Evolutionary conservation across 2,329 filamentous ascomycete genomes (phyloP), one percentile per base, ranked within the genome.

Genomic region (Xylaria polymorpha): DNA sequence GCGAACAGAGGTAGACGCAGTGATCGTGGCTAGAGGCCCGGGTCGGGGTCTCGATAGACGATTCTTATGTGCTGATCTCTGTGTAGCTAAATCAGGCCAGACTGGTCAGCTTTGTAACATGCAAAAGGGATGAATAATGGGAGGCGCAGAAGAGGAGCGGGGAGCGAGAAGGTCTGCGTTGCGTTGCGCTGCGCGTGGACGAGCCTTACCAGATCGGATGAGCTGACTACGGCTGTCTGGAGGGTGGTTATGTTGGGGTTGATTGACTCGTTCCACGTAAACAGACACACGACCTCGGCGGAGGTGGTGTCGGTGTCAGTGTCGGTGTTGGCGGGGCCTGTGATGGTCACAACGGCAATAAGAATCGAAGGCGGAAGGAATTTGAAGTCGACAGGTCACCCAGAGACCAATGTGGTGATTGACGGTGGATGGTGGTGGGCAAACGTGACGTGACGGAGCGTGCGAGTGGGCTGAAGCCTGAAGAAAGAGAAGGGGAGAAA

Each of bases 381-480:
- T 39, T 56, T 10, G 74, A 71, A 78, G 69, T 74, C 66, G 73
- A 71, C 76, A 74, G 73, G 75, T 75, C 74, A 76, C 76, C 76
- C 76, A 76, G 72, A 76, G 72, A 75, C 69, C 68, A 70, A 67
- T 72, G 53, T 64, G 71, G 70, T 59, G 66, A 77, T 78, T 78
- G 75, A 75, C 76, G 63, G 68, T 65, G 72, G 71, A 71, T 72
- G 74, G 74, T 68, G 71, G 74, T 74, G 75, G 74, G 75, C 69
- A 70, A 72, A 76, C 76, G 74, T 77, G 75, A 75, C 75, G 73
- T 72, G 74, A 77, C 75, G 75, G 72, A 77, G 74, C 76, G 75
- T 75, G 74, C 73, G 66, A 75, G 73, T 76, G 75, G 76, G 75
- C 74, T 77, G 72, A 64, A 74, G 71, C 69, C 73, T 77, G 72